A percentile compares a stretch with the other conserved stretches of the same genome.
Conservation (phyloP, 768 basidiomycete genomes). For the Melanogaster broomeanus region DNA sequence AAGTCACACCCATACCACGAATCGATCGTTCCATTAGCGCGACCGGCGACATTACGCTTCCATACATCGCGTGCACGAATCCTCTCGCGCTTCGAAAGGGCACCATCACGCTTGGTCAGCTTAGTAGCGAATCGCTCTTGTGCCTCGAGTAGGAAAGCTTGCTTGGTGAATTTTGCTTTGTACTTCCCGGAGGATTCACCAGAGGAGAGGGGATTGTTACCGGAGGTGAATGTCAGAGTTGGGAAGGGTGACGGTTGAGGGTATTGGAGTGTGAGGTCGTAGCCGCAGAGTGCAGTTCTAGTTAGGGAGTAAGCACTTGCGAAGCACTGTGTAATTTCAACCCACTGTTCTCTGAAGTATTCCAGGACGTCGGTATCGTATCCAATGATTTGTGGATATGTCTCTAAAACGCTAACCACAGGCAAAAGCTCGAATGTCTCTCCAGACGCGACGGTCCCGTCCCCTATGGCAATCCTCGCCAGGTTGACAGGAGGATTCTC, state of each 20-base stretch:
- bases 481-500: conserved; percentile 66
- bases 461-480: conserved; percentile 69
- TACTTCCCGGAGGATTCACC: conserved; percentile 9
- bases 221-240: conserved; percentile 18
- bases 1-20: conserved; percentile 69
- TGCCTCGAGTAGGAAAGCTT: conserved; percentile 21
- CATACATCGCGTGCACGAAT: conserved; percentile 24
- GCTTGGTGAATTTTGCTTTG: conserved; percentile 16
- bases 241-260: conserved; percentile 61
- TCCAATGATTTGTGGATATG: conserved; percentile 75
- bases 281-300: conserved; percentile 63
- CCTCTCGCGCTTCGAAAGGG: conserved; percentile 25
- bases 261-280: conserved; percentile 67
- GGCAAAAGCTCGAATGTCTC: conserved; percentile 55
- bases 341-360: conserved; percentile 71
- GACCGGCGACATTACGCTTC: conserved; percentile 50
- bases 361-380: conserved; percentile 67
- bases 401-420: conserved; percentile 62
- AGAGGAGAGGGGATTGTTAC: conserved; percentile 7
- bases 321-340: conserved; percentile 5
- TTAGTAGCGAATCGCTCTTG: conserved; percentile 19
- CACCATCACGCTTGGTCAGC: conserved; percentile 23
- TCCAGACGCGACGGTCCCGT: conserved; percentile 57
- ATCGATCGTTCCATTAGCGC: conserved; percentile 57
- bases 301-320: not conserved